Percentiles rank a stretch among this genome's conserved stretches.
Evolutionary conservation across 805 yeast genomes (phyloP).

Genomic region (Wickerhamomyces sydowiorum): DNA sequence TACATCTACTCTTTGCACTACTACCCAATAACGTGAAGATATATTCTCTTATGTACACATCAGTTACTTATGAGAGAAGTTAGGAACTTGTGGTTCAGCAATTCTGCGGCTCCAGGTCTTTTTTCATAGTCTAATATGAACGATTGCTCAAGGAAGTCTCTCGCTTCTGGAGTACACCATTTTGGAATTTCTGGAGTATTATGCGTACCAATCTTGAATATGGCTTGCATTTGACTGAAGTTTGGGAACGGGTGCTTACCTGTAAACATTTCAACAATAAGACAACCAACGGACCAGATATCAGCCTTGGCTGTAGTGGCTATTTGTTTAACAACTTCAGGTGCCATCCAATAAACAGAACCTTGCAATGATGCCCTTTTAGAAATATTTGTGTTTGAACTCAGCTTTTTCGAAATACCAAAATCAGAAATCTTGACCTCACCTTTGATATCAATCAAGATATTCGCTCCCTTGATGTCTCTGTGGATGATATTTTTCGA

Average conservation of each 20-base stretch:
- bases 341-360: conserved; percentile 98
- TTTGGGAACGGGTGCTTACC: conserved; percentile 96
- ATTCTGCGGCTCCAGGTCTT: conserved; percentile 69
- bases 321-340: conserved; percentile 93
- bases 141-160: conserved; percentile 56
- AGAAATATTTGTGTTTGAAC: conserved; percentile 37
- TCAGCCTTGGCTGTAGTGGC: conserved; percentile 91
- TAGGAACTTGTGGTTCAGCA: conserved; percentile 61
- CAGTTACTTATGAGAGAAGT: conserved; percentile 9
- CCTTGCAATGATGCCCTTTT: conserved; percentile 88
- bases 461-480: conserved; percentile 87
- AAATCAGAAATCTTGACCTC: conserved; percentile 82
- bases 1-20: no score
- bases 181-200: conserved; percentile 76
- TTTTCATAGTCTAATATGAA: conserved; percentile 70
- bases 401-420: conserved; percentile 70
- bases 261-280: conserved; percentile 91
- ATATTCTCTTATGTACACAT: no score
- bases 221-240: conserved; percentile 94
- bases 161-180: conserved; percentile 63
- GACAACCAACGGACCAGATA: conserved; percentile 96
- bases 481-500: conserved; percentile 74
- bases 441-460: conserved; percentile 73
- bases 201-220: conserved; percentile 87
- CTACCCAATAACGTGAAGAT: no score